These are phyloP conservation scores for Chionographis japonica DNA, from an alignment of 106 monocot species.

Conservation along the genomic window DNA sequence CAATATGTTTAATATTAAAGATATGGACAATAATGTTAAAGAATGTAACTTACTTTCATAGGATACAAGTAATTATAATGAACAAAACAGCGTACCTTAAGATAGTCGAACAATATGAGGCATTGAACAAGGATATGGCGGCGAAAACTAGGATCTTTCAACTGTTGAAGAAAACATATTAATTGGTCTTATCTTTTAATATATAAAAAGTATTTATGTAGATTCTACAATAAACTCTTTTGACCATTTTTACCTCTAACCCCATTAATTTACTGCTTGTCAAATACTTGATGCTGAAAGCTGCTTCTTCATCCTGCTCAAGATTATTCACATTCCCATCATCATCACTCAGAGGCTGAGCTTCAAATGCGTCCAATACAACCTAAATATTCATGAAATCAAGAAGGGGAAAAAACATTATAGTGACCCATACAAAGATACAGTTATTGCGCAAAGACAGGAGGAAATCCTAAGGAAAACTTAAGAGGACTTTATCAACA, in stretches of 20 bases:
- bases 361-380: constrained; percentile 97
- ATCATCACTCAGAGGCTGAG: constrained; percentile 93
- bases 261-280: constrained; percentile 99
- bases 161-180: constrained; percentile 31
- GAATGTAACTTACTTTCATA: too few relatives aligned
- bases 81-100: constrained; percentile 55
- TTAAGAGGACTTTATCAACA: too few relatives aligned
- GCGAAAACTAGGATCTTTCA: constrained; percentile 97
- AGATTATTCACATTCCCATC: constrained; percentile 86
- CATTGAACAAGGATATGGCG: constrained; percentile 96
- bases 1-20: too few relatives aligned
- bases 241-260: constrained; percentile 65
- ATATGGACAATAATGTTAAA: too few relatives aligned
- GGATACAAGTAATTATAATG: not conserved
- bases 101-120: constrained; percentile 92
- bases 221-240: constrained; percentile 1
- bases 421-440: not conserved
- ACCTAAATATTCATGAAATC: constrained; percentile 37
- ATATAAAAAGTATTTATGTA: not conserved
- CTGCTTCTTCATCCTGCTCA: constrained; percentile 72
- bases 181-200: not conserved
- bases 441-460: not conserved
- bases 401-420: not conserved
- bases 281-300: constrained; percentile 96
- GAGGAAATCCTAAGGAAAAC: not conserved